phyloP scores from a whole-genome alignment of 2,329 filamentous ascomycete genomes.

The Cytospora paraplurivora region DNA sequence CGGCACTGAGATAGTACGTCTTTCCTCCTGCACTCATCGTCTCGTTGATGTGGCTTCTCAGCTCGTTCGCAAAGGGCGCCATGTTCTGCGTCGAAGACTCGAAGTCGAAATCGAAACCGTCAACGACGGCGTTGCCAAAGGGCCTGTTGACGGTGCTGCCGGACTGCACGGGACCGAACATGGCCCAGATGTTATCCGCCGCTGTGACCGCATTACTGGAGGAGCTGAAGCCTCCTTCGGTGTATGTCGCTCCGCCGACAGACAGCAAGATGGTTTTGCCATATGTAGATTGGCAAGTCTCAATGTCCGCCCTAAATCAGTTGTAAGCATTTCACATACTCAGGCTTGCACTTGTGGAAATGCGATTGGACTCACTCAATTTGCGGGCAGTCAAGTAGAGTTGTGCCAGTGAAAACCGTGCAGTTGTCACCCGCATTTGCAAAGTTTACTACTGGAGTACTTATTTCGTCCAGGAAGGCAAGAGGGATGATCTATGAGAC shows the following conservation, averaged over 20 bases:
- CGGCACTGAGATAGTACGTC: constrained; percentile 62
- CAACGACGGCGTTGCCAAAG: constrained; percentile 65
- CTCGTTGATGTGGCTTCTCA: constrained; percentile 58
- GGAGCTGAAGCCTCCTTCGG: constrained; percentile 66
- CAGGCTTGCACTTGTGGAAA: neutral
- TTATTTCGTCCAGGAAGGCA: constrained; percentile 63
- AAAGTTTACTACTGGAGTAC: constrained; percentile 61
- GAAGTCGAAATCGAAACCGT: constrained; percentile 79
- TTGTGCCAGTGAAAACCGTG: constrained; percentile 58
- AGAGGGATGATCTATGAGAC: constrained; percentile 59
- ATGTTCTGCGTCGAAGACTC: constrained; percentile 63
- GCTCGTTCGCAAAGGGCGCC: constrained; percentile 58
- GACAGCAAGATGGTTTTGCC: constrained; percentile 74
- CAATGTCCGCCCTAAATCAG: constrained; percentile 48
- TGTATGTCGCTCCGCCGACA: constrained; percentile 70
- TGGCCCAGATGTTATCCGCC: constrained; percentile 68
- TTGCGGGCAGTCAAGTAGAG: constrained; percentile 62
- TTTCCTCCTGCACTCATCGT: constrained; percentile 50
- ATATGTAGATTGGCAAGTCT: constrained; percentile 60
- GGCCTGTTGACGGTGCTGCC: constrained; percentile 57
- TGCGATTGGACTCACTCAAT: constrained; percentile 55
- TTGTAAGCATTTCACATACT: neutral
- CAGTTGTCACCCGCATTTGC: constrained; percentile 66
- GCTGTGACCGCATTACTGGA: constrained; percentile 52
- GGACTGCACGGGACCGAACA: constrained; percentile 62